phyloP scores from a whole-genome alignment of 129 eudicot species.

The Lactuca saligna region DNA sequence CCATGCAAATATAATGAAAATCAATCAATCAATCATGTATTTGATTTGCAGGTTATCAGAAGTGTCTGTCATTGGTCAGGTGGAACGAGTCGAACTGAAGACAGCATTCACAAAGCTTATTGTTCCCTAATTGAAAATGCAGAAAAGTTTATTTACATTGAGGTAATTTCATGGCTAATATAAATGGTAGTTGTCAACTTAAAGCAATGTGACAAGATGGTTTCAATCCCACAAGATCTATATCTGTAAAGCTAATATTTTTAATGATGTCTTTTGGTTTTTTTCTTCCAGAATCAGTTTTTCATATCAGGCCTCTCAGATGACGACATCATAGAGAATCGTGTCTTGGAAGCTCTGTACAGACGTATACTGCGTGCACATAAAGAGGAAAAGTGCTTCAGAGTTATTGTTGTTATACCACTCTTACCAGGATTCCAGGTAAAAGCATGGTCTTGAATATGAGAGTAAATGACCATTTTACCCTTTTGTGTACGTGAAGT shows the following conservation, averaged over 20 bases:
- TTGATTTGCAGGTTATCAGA: slow-evolving; percentile 69
- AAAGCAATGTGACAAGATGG: background rate
- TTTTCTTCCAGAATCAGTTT: slow-evolving; percentile 87
- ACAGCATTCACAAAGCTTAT: slow-evolving; percentile 94
- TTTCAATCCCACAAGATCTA: slow-evolving; percentile 13
- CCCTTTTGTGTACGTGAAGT: background rate
- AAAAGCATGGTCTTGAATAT: slow-evolving; percentile 1
- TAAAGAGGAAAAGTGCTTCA: slow-evolving; percentile 63
- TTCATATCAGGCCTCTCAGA: slow-evolving; percentile 91
- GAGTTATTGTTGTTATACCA: slow-evolving; percentile 84
- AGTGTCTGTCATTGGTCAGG: slow-evolving; percentile 98
- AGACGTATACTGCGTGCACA: slow-evolving; percentile 85
- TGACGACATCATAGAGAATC: slow-evolving; percentile 79
- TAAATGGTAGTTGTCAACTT: background rate
- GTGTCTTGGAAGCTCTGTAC: slow-evolving; percentile 78
- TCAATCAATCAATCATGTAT: slow-evolving; percentile 1
- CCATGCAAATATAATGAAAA: background rate
- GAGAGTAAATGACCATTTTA: background rate
- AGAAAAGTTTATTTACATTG: slow-evolving; percentile 84
- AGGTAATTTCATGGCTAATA: slow-evolving; percentile 46
- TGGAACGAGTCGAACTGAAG: slow-evolving; percentile 94
- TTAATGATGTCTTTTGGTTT: too few relatives aligned
- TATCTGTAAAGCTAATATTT: slow-evolving; percentile 6
- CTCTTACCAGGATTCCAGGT: slow-evolving; percentile 98
- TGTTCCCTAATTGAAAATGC: slow-evolving; percentile 89